Evolutionary conservation across 1,284 basidiomycete genomes (phyloP).

Genomic region (Naganishia liquefaciens): DNA sequence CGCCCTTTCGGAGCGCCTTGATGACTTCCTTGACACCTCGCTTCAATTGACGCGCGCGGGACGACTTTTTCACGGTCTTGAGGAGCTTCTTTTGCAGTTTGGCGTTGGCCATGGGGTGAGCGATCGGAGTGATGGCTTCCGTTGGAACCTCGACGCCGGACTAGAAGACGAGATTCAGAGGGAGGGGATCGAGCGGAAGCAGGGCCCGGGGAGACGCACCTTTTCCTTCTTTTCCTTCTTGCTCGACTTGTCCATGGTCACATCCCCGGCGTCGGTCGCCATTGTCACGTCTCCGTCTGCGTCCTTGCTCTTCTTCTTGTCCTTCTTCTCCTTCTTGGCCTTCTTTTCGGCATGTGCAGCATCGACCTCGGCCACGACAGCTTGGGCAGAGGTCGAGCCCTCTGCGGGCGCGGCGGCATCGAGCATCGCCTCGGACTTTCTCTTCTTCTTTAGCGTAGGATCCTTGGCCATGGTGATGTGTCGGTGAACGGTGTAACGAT

Average conservation of each 20-base stretch:
- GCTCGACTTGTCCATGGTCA: slow-evolving; percentile 37
- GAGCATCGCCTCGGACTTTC: slow-evolving; percentile 52
- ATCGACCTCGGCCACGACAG: slow-evolving; percentile 48
- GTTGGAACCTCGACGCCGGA: slow-evolving; percentile 65
- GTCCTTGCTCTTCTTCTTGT: slow-evolving; percentile 53
- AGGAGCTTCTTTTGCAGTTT: slow-evolving; percentile 90
- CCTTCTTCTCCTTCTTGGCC: slow-evolving; percentile 56
- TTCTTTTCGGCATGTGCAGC: slow-evolving; percentile 43
- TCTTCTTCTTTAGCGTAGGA: slow-evolving; percentile 54
- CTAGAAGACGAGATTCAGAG: slow-evolving; percentile 17
- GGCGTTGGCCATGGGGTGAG: slow-evolving; percentile 83
- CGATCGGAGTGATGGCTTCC: slow-evolving; percentile 85
- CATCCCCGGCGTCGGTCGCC: slow-evolving; percentile 40
- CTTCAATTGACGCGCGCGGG: slow-evolving; percentile 88
- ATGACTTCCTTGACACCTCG: slow-evolving; percentile 95
- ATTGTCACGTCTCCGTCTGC: slow-evolving; percentile 43
- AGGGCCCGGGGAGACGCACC: slow-evolving; percentile 31
- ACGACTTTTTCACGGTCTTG: slow-evolving; percentile 89
- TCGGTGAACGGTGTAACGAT: not conserved
- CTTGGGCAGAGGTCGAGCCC: slow-evolving; percentile 47
- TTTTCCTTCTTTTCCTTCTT: slow-evolving; percentile 42
- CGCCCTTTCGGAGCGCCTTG: slow-evolving; percentile 91
- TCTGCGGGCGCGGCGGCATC: slow-evolving; percentile 39
- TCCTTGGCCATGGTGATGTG: slow-evolving; percentile 51
- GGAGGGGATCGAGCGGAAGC: not conserved